Evolutionary conservation across 345 rosid genomes (phyloP).

Genomic region (Populus pruinosa): DNA sequence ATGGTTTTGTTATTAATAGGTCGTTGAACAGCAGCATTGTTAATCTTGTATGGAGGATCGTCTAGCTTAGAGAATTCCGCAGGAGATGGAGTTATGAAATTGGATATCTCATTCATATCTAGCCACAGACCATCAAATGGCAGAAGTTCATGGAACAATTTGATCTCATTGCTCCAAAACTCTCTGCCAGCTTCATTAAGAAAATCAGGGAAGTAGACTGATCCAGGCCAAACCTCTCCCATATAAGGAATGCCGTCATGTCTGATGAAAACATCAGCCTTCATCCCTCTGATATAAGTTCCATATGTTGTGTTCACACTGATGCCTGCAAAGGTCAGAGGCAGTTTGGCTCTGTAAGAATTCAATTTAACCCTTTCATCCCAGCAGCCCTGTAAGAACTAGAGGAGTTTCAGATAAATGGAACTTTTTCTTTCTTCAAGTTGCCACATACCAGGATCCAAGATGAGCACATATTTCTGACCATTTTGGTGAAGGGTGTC

Average conservation of each 20-base stretch:
- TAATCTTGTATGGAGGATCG: conserved; percentile 67
- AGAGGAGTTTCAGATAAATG: neutral
- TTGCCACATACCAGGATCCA: conserved; percentile 55
- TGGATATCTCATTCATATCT: conserved; percentile 74
- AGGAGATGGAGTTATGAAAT: conserved; percentile 48
- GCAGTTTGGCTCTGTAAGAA: neutral
- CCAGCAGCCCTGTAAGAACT: neutral
- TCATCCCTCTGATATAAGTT: conserved; percentile 52
- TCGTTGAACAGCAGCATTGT: conserved; percentile 28
- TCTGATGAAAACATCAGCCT: conserved; percentile 55
- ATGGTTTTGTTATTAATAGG: conserved; percentile 37
- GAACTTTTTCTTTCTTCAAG: too few species aligned
- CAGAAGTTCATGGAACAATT: conserved; percentile 36
- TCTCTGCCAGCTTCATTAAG: conserved; percentile 39
- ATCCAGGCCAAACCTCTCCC: conserved; percentile 72
- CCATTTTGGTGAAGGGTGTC: conserved; percentile 49
- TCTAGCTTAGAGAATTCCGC: conserved; percentile 42
- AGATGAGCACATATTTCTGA: conserved; percentile 55
- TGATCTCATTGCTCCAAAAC: conserved; percentile 60
- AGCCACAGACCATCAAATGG: conserved; percentile 68
- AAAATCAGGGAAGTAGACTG: conserved; percentile 67
- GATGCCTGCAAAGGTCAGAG: conserved; percentile 37
- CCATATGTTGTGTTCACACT: conserved; percentile 44
- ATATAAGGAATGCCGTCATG: conserved; percentile 51
- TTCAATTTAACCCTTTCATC: too few species aligned